phyloP scores from a whole-genome alignment of 179 eudicot genomes.

The Beta macrorhiza region DNA sequence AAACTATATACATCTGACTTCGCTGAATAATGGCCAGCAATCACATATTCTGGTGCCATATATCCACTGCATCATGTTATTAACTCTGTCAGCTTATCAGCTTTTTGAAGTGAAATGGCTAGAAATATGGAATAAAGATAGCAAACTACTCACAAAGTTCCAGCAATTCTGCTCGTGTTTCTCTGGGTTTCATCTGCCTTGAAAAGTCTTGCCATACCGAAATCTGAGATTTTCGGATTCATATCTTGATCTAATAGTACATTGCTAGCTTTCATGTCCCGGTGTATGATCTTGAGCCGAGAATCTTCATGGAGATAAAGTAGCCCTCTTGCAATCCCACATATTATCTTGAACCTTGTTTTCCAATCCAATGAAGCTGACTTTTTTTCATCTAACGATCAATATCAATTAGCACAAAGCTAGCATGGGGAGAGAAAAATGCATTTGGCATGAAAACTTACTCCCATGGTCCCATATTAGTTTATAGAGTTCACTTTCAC shows the following conservation, averaged over 20 bases:
- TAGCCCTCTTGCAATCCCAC: conserved; percentile 36
- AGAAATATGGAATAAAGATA: not conserved
- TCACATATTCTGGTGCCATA: conserved; percentile 38
- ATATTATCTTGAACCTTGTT: conserved; percentile 31
- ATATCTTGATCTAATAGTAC: conserved; percentile 37
- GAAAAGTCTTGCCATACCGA: conserved; percentile 42
- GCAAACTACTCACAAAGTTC: conserved; percentile 37
- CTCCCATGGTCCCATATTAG: not conserved
- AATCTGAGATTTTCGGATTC: conserved; percentile 44
- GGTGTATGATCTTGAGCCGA: conserved; percentile 36
- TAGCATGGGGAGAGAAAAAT: not conserved
- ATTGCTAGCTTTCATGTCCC: conserved; percentile 40
- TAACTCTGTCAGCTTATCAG: conserved; percentile 10
- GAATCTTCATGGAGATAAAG: conserved; percentile 46
- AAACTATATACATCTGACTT: conserved; percentile 41
- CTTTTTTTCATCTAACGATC: conserved; percentile 22
- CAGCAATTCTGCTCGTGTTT: conserved; percentile 34
- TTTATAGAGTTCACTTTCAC: too few species aligned
- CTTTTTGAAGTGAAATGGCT: not conserved
- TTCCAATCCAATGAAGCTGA: conserved; percentile 34
- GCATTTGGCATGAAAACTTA: not conserved
- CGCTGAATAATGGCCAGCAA: conserved; percentile 35
- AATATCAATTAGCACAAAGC: not conserved
- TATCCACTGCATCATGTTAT: conserved; percentile 26
- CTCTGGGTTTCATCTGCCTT: conserved; percentile 36